Base-by-base conservation (phyloP, 164 flowering plant genomes). In the Aristolochia californica region DNA sequence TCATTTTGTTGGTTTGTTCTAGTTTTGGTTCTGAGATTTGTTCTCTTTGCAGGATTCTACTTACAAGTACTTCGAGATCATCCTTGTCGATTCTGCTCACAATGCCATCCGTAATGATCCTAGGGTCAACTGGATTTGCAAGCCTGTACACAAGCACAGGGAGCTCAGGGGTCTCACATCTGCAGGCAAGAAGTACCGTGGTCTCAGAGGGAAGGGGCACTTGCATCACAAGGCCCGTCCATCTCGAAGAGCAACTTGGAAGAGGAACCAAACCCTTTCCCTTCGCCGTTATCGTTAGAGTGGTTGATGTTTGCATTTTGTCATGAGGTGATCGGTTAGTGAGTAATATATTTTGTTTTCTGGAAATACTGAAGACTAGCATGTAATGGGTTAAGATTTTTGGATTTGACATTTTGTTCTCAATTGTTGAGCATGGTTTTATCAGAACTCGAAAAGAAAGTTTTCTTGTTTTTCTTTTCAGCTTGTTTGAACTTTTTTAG, bases 231-330 rank as follows among this genome's bases (percentile, higher is more conserved):
- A 78, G 59, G 68, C 68, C 4, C 66, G 82, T 15, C 82, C 82
- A 4, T 75, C 79, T 0, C 65, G 79, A 18, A 71, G 79, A 58
- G 91, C 91, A 12, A 84, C 80, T 55, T 84, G 91, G 87, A 84
- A 84, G 87, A 82, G 85, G 60, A 80, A 82, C 87, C 68, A 84
- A 57, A 84, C 91, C 22, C 78, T 82, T 17, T 82, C 91, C 10
- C 82, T 82, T 15, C 80, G 80, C 18, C 83, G 91, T n/a, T 82
- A 79, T 65, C 83, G 91, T 53, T 84, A 45, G 68, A 58, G n/a
- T n/a, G n/a, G n/a, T n/a, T n/a, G n/a, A n/a, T n/a, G n/a, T n/a
- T n/a, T n/a, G n/a, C n/a, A n/a, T n/a, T n/a, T n/a, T n/a, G n/a
- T n/a, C n/a, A n/a, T n/a, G n/a, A n/a, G n/a, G n/a, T n/a, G n/a